Evolutionary conservation across 192 early-diverging fungal genomes (phyloP), one percentile per base, ranked within the genome.

Genomic region (Tieghemiomyces parasiticus): DNA sequence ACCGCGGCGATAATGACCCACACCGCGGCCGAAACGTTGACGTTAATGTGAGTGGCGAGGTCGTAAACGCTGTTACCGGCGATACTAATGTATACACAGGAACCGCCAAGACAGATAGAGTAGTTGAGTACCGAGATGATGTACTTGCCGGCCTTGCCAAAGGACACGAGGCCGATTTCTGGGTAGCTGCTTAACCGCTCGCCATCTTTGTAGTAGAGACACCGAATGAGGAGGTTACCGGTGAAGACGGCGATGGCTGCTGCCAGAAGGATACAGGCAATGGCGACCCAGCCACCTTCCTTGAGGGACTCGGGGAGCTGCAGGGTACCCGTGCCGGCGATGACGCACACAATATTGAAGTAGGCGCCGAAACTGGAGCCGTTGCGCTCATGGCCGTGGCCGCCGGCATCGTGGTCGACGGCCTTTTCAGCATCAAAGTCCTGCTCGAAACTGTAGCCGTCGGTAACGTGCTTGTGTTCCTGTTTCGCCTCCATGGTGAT

Each of bases 251-350:
- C 81, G 68, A 87, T 85, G 31, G 83, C 64, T 22, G 79, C 82
- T 19, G 87, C 82, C 45, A 89, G 62, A n/a, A 86, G 35, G 20
- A 93, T 61, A 58, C 89, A 66, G 30, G 78, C 45, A 9, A 86
- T 59, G 63, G 84, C 86, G 28, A 89, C 73, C 90, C 90, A 93
- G 4, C 90, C 90, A 30, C 78, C 75, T 54, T 86, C 74, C 31
- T 66, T 71, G 32, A 93, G 74, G 1, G 87, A 82, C 50, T 82
- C 90, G 0, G 90, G 90, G 29, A 93, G 74, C 63, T 89, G 87
- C 34, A 93, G 74, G 28, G 84, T 78, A 4, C 90, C 90, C 6
- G 84, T 85, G 35, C 89, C 89, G 52, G 85, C 84, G 12, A 90
- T 81, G 16, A 85, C 81, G 60, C 88, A 90, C 14, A 81, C 77